Percentiles rank a stretch among this genome's conserved stretches.
phyloP scores from a whole-genome alignment of 257 asterid genomes.

The Solanum chilense region DNA sequence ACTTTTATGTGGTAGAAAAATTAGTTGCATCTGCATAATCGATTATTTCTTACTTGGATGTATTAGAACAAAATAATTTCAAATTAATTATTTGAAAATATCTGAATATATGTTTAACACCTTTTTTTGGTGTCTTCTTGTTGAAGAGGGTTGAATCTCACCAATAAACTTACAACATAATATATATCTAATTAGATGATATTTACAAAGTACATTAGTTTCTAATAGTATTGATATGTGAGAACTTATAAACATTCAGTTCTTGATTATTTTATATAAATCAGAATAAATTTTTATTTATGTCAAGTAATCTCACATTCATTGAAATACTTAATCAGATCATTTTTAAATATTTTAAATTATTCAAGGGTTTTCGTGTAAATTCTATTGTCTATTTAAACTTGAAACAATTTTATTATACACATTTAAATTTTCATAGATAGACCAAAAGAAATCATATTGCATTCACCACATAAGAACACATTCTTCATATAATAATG shows the following conservation, averaged over 20 bases:
- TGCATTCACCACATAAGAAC: neutral
- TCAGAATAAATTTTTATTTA: no score
- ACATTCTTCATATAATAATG: neutral
- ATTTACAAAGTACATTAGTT: neutral
- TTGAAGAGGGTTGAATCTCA: neutral
- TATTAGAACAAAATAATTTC: neutral
- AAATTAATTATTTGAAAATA: no score
- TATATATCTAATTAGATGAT: neutral
- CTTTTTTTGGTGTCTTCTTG: neutral
- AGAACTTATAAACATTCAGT: neutral
- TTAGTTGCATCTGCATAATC: neutral
- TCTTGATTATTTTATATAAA: neutral
- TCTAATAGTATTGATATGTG: no score
- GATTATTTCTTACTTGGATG: neutral
- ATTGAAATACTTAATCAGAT: no score
- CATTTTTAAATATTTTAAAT: no score
- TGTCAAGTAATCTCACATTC: neutral
- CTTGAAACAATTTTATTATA: neutral
- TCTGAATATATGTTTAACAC: neutral
- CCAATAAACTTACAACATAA: no score
- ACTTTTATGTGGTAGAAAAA: neutral
- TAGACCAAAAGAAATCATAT: neutral
- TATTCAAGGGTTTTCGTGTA: no score
- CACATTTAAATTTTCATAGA: neutral
- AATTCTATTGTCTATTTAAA: no score